Percentiles rank a stretch among this genome's conserved stretches.
These are phyloP conservation scores for Penicillium janthinellum DNA, from an alignment of 2,329 filamentous ascomycete genomes.

Conservation along the genomic window DNA sequence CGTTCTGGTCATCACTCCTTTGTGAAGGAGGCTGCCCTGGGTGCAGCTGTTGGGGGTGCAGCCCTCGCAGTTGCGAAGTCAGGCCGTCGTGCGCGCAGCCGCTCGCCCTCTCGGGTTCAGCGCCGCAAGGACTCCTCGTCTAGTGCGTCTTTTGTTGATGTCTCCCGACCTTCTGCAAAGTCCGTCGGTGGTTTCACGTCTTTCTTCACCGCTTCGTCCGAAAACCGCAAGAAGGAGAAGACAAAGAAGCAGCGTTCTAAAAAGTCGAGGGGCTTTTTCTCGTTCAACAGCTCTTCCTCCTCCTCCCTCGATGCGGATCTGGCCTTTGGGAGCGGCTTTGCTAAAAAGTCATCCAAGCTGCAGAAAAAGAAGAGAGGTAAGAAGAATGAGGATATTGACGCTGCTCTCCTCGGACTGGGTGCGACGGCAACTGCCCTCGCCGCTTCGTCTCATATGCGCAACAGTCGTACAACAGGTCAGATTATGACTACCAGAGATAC, in stretches of 20 bases:
- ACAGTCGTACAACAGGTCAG: constrained; percentile 39
- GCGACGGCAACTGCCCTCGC: constrained; percentile 52
- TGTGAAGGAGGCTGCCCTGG: constrained; percentile 39
- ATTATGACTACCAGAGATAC: constrained; percentile 36
- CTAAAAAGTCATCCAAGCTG: constrained; percentile 42
- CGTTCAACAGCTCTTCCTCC: constrained; percentile 64
- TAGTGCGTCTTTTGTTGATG: constrained; percentile 65
- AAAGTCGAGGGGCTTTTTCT: constrained; percentile 56
- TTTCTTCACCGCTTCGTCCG: constrained; percentile 65
- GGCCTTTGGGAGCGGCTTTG: constrained; percentile 64
- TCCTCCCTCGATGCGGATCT: constrained; percentile 69
- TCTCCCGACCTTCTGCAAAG: constrained; percentile 59
- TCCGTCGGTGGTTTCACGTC: constrained; percentile 59
- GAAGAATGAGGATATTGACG: constrained; percentile 43
- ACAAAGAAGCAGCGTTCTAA: constrained; percentile 45
- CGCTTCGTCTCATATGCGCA: constrained; percentile 37
- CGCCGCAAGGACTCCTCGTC: constrained; percentile 51
- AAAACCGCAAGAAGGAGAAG: constrained; percentile 50
- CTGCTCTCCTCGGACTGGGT: constrained; percentile 52
- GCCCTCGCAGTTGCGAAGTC: constrained; percentile 31
- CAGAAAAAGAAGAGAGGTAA: constrained; percentile 33
- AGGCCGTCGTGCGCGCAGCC: constrained; percentile 33
- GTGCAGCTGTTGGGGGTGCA: constrained; percentile 39
- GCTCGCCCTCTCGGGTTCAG: constrained; percentile 37
- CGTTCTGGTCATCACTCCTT: constrained; percentile 29